Base-by-base conservation (phyloP, 2,329 filamentous ascomycete genomes). In the Metarhizium humberi region DNA sequence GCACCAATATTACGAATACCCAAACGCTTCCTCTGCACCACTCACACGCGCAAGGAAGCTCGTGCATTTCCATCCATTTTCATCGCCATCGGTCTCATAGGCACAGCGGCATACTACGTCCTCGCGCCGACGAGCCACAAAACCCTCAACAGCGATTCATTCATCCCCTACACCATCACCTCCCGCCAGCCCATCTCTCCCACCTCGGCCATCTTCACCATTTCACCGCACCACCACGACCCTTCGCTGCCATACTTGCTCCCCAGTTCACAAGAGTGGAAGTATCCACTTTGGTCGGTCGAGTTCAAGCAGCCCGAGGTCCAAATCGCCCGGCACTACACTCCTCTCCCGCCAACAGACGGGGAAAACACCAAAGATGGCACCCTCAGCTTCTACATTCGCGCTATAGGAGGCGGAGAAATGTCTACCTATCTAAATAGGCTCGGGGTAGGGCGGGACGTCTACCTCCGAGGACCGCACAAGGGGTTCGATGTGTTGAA, bases 251-350 rank as follows among this genome's bases (percentile, higher is more conserved):
- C 63, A 10, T 67, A 67, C 54, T 51, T 73, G n/a, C 42, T 57
- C 18, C 57, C 62, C 25, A 42, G 58, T n/a, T 57, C 43, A 62
- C 3, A 55, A 57, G 16, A 46, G 59, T 71, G 72, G 71, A 61
- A 60, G 11, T 60, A 81, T 55, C 87, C 88, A 4, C 78, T 95
- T 46, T 95, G 90, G 87, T 91, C 87, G 59, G 86, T 97, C 38
- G 88, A 96, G 74, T 84, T 96, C 66, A 96, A 95, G 73, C 94
- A 97, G 73, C 94, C 94, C 2, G 86, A 96, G 68, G 73, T 97
- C 56, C 92, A 96, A 71, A 95, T 99, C 62, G 89, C 90, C 47
- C 77, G 94, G 58, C 85, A 90, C 56, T 99, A 99, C 71, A 97
- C 94, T 4, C 91, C 92, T 0, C 75, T 99, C 0, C 92, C 90